Evolutionary conservation across 306 rosid genomes (phyloP), one percentile per base, ranked within the genome.

Genomic region (Cajanus cajan): DNA sequence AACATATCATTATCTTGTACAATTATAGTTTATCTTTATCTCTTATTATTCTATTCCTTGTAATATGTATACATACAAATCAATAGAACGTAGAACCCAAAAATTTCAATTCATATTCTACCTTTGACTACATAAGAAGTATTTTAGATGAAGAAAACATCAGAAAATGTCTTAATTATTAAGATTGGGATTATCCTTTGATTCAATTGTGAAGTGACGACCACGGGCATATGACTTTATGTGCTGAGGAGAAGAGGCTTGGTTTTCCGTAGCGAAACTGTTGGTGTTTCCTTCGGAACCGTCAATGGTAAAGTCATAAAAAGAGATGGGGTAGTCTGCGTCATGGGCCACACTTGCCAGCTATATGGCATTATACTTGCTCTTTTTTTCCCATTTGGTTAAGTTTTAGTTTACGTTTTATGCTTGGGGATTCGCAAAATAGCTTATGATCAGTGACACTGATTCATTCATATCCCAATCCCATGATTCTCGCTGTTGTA

Each of bases 301-400:
- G 86, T 79, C 82, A 73, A 74, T 33, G 34, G 7, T 76, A 41
- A 72, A 14, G 28, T 19, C 37, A 52, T 82, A 82, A n/a, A 81
- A 79, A 86, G 89, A 18, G 44, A 44, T 67, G 33, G 45, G 33
- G 19, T 6, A n/a, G 84, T 59, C 77, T 78, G 68, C 87, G 78
- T 87, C 82, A 79, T 34, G 74, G 77, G 37, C 51, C 77, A 78
- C 13, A 51, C 7, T 64, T 55, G 90, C 91, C 92, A 92, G 97
- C 94, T 87, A 82, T 66, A 80, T 24, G 81, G 91, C 97, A 90
- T 68, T 78, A 8, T 19, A 0, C 16, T 4, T 5, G 11, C 44
- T 50, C 39, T 58, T 39, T n/a, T 19, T 18, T 2, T 28, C 15
- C n/a, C 18, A 5, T 50, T 0, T 50, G 34, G 12, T 9, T 10